A percentile compares a stretch with the other conserved stretches of the same genome.
Conservation (phyloP, 208 protist species). For the Tritrichomonas musculus region DNA sequence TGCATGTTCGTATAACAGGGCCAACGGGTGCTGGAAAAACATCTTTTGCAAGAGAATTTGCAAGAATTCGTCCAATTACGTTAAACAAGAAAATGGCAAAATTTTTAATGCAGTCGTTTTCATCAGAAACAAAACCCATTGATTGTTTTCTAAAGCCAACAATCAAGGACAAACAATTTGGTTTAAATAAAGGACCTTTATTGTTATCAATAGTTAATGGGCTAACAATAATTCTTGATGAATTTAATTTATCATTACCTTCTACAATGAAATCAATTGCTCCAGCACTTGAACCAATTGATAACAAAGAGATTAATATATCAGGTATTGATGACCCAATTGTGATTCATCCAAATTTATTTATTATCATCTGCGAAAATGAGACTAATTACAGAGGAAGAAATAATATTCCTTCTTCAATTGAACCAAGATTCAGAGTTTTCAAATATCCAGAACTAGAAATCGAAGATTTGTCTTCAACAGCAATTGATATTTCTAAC, state of each 20-base stretch:
- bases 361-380: neutral
- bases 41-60: neutral
- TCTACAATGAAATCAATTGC: neutral
- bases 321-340: neutral
- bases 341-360: neutral
- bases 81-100: neutral
- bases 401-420: neutral
- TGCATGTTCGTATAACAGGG: neutral
- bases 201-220: neutral
- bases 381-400: neutral
- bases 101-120: neutral
- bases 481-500: neutral
- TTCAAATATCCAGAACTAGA: neutral
- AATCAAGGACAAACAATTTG: neutral
- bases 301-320: neutral
- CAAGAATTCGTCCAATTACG: neutral
- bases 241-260: neutral
- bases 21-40: neutral
- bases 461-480: neutral
- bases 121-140: neutral
- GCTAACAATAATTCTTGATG: neutral
- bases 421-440: neutral
- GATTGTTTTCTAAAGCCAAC: neutral
- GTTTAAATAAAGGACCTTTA: neutral
- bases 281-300: neutral